Evolutionary conservation across 495 filamentous ascomycete species (phyloP).

Genomic region (Chaetomium cochliodes): DNA sequence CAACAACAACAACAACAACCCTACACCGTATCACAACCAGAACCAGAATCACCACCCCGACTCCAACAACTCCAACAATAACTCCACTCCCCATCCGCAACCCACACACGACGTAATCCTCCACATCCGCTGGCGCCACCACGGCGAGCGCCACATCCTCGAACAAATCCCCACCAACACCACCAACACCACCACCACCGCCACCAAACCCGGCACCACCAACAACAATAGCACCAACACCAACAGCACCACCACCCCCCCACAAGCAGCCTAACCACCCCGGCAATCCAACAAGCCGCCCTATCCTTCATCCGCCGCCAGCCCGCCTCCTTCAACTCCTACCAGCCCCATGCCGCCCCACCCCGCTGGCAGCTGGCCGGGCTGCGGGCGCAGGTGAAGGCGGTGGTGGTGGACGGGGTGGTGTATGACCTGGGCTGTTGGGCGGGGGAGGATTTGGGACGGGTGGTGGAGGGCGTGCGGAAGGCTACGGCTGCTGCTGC

Average conservation of each 20-base stretch:
- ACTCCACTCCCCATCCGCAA: neutral
- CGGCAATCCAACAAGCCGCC: constrained; percentile 36
- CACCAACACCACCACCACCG: too few species aligned
- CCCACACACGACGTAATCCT: constrained; percentile 27
- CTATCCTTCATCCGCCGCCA: constrained; percentile 30
- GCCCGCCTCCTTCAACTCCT: neutral
- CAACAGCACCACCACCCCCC: too few species aligned
- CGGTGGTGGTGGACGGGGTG: constrained; percentile 29
- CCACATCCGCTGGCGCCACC: constrained; percentile 33
- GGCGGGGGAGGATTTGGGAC: constrained; percentile 28
- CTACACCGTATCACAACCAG: too few species aligned
- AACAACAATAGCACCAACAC: too few species aligned
- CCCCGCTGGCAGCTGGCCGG: neutral
- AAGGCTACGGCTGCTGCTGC: too few species aligned
- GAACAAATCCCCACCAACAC: constrained; percentile 12
- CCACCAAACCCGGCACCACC: too few species aligned
- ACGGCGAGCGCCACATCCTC: constrained; percentile 35
- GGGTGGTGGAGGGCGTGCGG: constrained; percentile 11
- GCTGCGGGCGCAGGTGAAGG: constrained; percentile 29
- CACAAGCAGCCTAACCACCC: too few species aligned
- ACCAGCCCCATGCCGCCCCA: neutral
- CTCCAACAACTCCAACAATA: neutral
- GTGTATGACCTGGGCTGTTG: constrained; percentile 38
- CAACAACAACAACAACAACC: neutral
- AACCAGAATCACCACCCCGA: neutral